Percentiles rank a stretch among this genome's conserved stretches.
These are phyloP conservation scores for Madurella fahalii DNA, from an alignment of 2,329 filamentous ascomycete genomes.

Conservation along the genomic window DNA sequence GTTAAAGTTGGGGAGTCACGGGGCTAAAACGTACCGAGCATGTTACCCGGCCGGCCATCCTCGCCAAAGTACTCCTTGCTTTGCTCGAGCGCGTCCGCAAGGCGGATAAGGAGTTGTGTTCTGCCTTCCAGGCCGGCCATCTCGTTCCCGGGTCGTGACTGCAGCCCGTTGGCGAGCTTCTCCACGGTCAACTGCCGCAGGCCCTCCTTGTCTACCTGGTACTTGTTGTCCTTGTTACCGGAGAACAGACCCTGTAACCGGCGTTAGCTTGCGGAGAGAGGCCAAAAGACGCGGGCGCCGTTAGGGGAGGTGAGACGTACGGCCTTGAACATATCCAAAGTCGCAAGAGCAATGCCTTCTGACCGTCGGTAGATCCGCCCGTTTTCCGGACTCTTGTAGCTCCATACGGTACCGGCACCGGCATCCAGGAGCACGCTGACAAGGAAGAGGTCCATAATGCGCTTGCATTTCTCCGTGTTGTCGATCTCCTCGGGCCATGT, in stretches of 20 bases:
- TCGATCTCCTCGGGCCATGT: constrained; percentile 68
- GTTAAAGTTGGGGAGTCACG: neutral
- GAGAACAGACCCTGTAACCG: constrained; percentile 69
- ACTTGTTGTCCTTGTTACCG: constrained; percentile 73
- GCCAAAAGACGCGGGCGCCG: too few species aligned
- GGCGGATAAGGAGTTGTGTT: constrained; percentile 69
- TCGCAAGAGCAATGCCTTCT: constrained; percentile 77
- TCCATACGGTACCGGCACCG: constrained; percentile 86
- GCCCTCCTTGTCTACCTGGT: constrained; percentile 82
- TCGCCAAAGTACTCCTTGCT: constrained; percentile 81
- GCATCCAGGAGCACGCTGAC: constrained; percentile 80
- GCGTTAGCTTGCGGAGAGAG: constrained; percentile 13
- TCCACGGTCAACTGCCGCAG: constrained; percentile 71
- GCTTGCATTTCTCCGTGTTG: constrained; percentile 67
- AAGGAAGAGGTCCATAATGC: constrained; percentile 73
- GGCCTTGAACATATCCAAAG: constrained; percentile 87
- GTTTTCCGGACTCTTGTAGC: constrained; percentile 87
- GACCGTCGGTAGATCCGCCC: constrained; percentile 78
- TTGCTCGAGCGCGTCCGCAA: constrained; percentile 68
- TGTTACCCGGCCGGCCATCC: constrained; percentile 83
- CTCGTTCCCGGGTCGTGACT: constrained; percentile 75
- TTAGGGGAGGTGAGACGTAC: too few species aligned
- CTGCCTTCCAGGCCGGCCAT: constrained; percentile 83
- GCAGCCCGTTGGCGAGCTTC: constrained; percentile 73
- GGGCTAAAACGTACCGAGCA: constrained; percentile 65